Evolutionary conservation across 2,329 filamentous ascomycete species (phyloP).

Genomic region (Shiraia sp.): DNA sequence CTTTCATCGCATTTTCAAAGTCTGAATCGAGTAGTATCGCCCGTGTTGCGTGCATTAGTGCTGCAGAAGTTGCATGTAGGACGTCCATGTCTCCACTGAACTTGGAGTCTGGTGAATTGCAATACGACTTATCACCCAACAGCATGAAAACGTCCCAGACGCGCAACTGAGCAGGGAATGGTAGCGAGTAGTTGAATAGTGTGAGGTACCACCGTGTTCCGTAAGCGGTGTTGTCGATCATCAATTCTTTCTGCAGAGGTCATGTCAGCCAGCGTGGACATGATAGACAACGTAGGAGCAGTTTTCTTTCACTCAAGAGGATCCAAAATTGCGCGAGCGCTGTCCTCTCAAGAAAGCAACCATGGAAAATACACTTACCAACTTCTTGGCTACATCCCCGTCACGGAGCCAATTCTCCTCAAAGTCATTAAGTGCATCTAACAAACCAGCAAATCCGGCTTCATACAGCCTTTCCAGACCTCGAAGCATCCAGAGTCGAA

Average conservation of each 20-base stretch:
- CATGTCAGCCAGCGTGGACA: constrained; percentile 19
- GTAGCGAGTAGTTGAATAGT: constrained; percentile 94
- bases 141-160: constrained; percentile 99
- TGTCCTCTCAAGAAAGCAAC: no score
- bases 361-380: constrained; percentile 63
- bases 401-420: constrained; percentile 79
- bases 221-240: constrained; percentile 87
- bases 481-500: constrained; percentile 88
- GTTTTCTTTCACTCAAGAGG: no score
- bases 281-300: neutral
- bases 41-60: constrained; percentile 85
- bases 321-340: no score
- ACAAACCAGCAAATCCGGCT: constrained; percentile 81
- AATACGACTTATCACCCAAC: constrained; percentile 71
- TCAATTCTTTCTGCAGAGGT: constrained; percentile 65
- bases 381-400: constrained; percentile 76
- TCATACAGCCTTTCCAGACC: constrained; percentile 84
- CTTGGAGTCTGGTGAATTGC: constrained; percentile 41
- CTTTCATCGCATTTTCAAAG: constrained; percentile 98
- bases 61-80: constrained; percentile 85
- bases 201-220: constrained; percentile 97
- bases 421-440: constrained; percentile 83
- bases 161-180: constrained; percentile 89
- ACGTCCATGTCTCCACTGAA: constrained; percentile 74
- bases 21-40: constrained; percentile 90